Evolutionary conservation across 2,329 filamentous ascomycete genomes (phyloP).

Genomic region (Incumbomyces delicatus): DNA sequence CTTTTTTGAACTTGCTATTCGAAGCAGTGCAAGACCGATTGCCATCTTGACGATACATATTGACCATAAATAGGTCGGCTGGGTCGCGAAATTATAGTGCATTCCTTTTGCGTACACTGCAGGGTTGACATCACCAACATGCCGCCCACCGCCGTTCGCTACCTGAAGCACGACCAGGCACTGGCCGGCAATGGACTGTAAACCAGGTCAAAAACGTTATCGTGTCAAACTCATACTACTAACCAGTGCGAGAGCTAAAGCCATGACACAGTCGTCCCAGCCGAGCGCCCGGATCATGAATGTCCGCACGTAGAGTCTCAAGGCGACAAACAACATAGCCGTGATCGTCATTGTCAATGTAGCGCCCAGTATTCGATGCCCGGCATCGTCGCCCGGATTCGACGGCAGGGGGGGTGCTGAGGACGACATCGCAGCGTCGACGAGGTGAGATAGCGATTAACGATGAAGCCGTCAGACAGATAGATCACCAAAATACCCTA

Average conservation of each 20-base stretch:
- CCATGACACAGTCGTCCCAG: constrained; percentile 20
- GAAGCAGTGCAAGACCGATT: constrained; percentile 35
- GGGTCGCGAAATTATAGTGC: constrained; percentile 36
- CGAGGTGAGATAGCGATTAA: too few species aligned
- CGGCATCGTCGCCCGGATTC: constrained; percentile 3
- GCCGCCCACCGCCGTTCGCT: constrained; percentile 36
- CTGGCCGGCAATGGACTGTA: constrained; percentile 29
- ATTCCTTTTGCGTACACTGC: constrained; percentile 31
- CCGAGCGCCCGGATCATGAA: constrained; percentile 17
- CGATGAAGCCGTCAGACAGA: too few species aligned
- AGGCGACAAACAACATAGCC: background rate
- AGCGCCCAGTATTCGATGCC: constrained; percentile 9
- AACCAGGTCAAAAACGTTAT: background rate
- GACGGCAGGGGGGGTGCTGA: constrained; percentile 1
- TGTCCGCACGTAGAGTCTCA: constrained; percentile 18
- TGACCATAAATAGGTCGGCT: constrained; percentile 35
- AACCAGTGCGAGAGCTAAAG: constrained; percentile 16
- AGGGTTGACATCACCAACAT: constrained; percentile 22
- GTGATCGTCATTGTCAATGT: constrained; percentile 7
- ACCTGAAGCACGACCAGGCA: constrained; percentile 34
- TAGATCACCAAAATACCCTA: too few species aligned
- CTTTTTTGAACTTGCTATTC: constrained; percentile 30
- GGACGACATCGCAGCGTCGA: too few species aligned
- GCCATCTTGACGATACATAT: constrained; percentile 30
- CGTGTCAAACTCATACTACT: background rate